Evolutionary conservation across 768 basidiomycete genomes (phyloP), one percentile per base, ranked within the genome.

Genomic region (Tylopilus plumbeoviolaceoides): DNA sequence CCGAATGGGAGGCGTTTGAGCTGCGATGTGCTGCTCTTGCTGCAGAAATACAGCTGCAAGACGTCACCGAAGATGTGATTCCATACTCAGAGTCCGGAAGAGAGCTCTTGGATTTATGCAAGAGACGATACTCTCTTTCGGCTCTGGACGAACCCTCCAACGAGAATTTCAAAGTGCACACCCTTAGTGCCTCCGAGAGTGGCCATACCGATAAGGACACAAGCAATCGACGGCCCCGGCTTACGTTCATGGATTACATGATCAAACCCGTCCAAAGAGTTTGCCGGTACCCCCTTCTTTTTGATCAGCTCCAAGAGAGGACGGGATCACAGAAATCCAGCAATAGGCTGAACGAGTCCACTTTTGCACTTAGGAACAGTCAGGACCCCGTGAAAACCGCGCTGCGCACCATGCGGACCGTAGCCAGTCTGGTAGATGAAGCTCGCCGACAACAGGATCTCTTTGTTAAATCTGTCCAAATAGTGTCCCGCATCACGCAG

Each of bases 221-320:
- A 7, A 47, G 27, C 41, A 44, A 30, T 51, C 73, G 64, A 52
- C 57, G 62, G 43, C 60, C 72, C 12, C 79, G 80, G 20, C 78
- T 89, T 35, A 76, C 78, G 52, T 83, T 89, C 68, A 73, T 82
- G 59, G 95, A 98, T 72, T 94, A 94, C 65, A 79, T 98, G 72
- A 98, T 99, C 73, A 93, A 93, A 70, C 95, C 95, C n/a, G 80
- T 98, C 15, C 95, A 99, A 70, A 78, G 94, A 47, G 87, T 99
- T 46, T 98, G 95, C 79, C 90, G 87, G 60, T 99, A 99, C 65
- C 92, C 94, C 17, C 78, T 98, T 47, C 78, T 99, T 9, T 80
- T 99, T 42, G 85, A 84, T 52, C 84, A 89, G 60, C 78, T 97
- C 33, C 70, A 68, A 28, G 59, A 59, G 23, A 56, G 56, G 30